Evolutionary conservation across 805 yeast species (phyloP).

Genomic region (Brettanomyces anomalus): DNA sequence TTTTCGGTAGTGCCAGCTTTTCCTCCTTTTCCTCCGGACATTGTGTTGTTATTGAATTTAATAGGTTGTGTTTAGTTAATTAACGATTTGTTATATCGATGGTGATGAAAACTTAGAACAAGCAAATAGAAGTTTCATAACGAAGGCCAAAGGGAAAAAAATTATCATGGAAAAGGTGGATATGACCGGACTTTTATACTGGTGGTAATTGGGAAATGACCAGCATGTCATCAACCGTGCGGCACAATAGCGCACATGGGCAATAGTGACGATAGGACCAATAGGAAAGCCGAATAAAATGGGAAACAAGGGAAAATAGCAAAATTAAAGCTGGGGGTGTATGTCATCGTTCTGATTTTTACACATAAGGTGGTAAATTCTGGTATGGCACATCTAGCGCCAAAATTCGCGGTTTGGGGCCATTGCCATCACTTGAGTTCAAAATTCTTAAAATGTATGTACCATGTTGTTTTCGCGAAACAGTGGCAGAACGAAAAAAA

Average conservation of each 20-base stretch:
- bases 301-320: neutral
- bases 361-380: slow-evolving; percentile 11
- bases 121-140: slow-evolving; percentile 3
- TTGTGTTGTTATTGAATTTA: slow-evolving; percentile 12
- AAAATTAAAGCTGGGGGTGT: neutral
- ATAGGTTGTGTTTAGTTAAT: neutral
- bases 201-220: neutral
- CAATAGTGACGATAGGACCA: neutral
- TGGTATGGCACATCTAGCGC: slow-evolving; percentile 10
- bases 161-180: neutral
- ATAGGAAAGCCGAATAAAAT: neutral
- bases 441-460: slow-evolving; percentile 5
- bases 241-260: no score
- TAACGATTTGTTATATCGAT: neutral
- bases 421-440: neutral
- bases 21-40: slow-evolving; percentile 78
- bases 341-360: slow-evolving; percentile 7
- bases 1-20: slow-evolving; percentile 93
- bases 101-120: slow-evolving; percentile 1
- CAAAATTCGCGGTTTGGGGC: slow-evolving; percentile 2
- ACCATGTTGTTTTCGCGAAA: slow-evolving; percentile 6
- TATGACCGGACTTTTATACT: neutral
- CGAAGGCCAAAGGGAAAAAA: neutral
- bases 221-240: no score
- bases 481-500: neutral